Evolutionary conservation across 2,329 filamentous ascomycete genomes (phyloP).

Genomic region (Alternaria incomplexa): DNA sequence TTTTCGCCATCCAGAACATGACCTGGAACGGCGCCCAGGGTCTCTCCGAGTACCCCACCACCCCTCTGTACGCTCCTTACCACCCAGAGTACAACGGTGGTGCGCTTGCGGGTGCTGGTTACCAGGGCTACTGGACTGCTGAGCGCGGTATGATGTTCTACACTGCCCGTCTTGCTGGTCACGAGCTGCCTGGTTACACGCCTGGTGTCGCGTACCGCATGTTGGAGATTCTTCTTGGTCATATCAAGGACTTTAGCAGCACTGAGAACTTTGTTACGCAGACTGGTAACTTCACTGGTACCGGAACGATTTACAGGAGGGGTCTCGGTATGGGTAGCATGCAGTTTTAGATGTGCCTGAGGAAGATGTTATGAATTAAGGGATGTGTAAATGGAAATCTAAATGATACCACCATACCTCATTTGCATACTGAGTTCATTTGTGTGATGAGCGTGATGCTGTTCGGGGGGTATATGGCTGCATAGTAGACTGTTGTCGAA

Average conservation of each 20-base stretch:
- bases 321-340: background rate
- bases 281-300: conserved; percentile 40
- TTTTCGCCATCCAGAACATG: conserved; percentile 61
- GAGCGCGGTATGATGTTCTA: conserved; percentile 57
- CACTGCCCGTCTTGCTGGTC: conserved; percentile 50
- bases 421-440: too few species aligned
- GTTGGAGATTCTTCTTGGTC: conserved; percentile 52
- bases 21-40: conserved; percentile 60
- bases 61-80: conserved; percentile 53
- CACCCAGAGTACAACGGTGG: conserved; percentile 52
- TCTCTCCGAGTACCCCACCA: conserved; percentile 51
- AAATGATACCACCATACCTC: too few species aligned
- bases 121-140: conserved; percentile 49
- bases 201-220: conserved; percentile 52
- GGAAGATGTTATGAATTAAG: too few species aligned
- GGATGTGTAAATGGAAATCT: too few species aligned
- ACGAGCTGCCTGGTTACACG: conserved; percentile 53
- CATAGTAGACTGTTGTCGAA: too few species aligned
- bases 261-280: conserved; percentile 45
- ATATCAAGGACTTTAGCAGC: conserved; percentile 46
- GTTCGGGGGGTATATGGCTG: too few species aligned
- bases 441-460: too few species aligned
- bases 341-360: background rate
- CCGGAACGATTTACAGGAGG: conserved; percentile 33
- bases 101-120: conserved; percentile 49